Evolutionary conservation across 768 basidiomycete genomes (phyloP), one percentile per base, ranked within the genome.

Genomic region (Kwoniella europaea): DNA sequence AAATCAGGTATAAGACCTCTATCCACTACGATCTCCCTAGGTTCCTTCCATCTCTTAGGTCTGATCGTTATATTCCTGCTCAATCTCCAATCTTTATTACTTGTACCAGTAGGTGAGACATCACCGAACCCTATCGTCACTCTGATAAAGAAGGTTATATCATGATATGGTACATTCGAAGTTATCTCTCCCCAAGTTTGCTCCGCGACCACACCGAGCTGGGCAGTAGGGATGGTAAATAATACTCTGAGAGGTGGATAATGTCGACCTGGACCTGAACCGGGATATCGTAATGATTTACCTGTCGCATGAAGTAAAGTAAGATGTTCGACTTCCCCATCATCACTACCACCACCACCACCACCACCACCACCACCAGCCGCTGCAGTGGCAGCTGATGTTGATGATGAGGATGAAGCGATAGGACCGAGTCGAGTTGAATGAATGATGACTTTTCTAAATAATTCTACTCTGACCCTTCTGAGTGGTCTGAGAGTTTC

Each of bases 251-350:
- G 50, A 93, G 86, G 73, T 87, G 91, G 70, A 94, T 88, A 3
- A 91, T 87, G 15, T 87, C 88, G 56, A 88, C 87, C 0, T 4
- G 70, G 29, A 24, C 77, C 73, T 90, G 70, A 41, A 24, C 77
- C 73, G 89, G 97, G 94, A 80, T 97, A 94, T 57, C 93, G 90
- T 82, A 93, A 94, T 20, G 93, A 91, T 54, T 94, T 94, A 57
- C 96, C 96, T 15, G 94, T 94, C 7, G 91, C 88, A 13, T 93
- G 90, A 29, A 98, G 86, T 62, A 90, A 86, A 74, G 79, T 71
- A 76, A 77, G 72, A 68, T 77, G 74, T 52, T 67, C 83, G 84
- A 20, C 72, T 76, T 57, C 85, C 84, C 57, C 77, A 29, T 57
- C 35, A 43, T 55, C 15, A 54, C 52, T 50, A 29, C 43, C 46